Evolutionary conservation across 306 rosid species (phyloP), one percentile per base, ranked within the genome.

Genomic region (Lathyrus oleraceus): DNA sequence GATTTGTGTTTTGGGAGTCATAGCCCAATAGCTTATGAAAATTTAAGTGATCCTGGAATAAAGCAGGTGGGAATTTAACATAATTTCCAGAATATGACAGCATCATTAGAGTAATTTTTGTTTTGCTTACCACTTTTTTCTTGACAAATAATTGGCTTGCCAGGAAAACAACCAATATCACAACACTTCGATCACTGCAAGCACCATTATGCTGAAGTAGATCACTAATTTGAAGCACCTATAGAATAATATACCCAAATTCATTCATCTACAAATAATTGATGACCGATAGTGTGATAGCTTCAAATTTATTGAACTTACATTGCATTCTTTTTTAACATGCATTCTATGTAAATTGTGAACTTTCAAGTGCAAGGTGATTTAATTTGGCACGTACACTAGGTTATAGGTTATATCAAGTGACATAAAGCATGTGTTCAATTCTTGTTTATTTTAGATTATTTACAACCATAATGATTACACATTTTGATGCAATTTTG

Each of bases 191-290:
- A 72, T 90, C 90, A 65, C 75, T 90, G 76, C 90, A 83, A 19
- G 88, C 90, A 2, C 90, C 96, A 61, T 79, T 87, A 63, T 78
- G 69, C 73, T 93, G 91, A 67, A 93, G 96, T 64, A 93, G 86
- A 77, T 90, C 98, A 79, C 98, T 93, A 30, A 84, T 84, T 77
- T 93, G 97, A 70, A 93, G 86, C 69, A 93, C 91, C 98, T 93
- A 86, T 65, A 35, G 39, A 54, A 77, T 9, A 65, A 40, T 27
- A 73, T 28, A 30, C 40, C 23, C n/a, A 13, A 35, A 30, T 43
- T 70, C 42, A 15, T 6, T 64, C 47, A 76, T 53, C 12, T 11
- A 65, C 43, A 17, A 21, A 38, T 25, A 36, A 19, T 9, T 20
- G 58, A 52, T 12, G 59, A 52, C n/a, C 2, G 3, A 52, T 19